phyloP scores from a whole-genome alignment of 495 filamentous ascomycete genomes.

The Gamarada debralockiae region DNA sequence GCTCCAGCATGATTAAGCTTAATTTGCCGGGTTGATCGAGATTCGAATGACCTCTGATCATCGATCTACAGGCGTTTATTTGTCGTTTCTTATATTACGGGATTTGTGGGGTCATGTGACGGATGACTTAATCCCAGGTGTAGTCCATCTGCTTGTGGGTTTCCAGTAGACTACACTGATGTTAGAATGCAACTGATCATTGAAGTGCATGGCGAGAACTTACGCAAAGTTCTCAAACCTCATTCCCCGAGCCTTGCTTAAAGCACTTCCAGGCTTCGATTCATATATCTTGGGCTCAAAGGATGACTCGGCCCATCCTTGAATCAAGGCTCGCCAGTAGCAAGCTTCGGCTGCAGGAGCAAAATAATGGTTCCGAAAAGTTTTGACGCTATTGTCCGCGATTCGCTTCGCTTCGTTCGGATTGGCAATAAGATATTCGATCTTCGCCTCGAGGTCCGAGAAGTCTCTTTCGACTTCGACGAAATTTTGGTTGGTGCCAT shows the following conservation, averaged over 20 bases:
- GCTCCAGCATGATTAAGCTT: too few species aligned
- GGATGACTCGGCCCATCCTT: slow-evolving; percentile 38
- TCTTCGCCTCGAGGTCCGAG: slow-evolving; percentile 46
- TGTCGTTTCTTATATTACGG: too few species aligned
- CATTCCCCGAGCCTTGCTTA: background rate
- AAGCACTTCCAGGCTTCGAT: background rate
- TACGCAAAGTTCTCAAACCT: background rate
- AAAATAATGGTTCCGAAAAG: slow-evolving; percentile 54
- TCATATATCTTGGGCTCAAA: background rate
- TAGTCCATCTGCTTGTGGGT: too few species aligned
- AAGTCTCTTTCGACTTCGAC: slow-evolving; percentile 52
- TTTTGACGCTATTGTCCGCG: slow-evolving; percentile 49
- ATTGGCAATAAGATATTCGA: slow-evolving; percentile 47
- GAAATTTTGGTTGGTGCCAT: slow-evolving; percentile 55
- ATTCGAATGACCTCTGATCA: too few species aligned
- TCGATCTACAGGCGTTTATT: too few species aligned
- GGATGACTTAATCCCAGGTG: too few species aligned
- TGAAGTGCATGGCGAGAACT: too few species aligned
- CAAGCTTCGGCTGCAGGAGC: slow-evolving; percentile 57
- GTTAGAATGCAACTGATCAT: too few species aligned
- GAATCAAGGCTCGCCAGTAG: slow-evolving; percentile 55
- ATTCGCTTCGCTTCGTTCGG: slow-evolving; percentile 46
- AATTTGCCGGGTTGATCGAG: too few species aligned
- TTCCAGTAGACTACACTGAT: too few species aligned
- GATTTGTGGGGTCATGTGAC: too few species aligned